Evolutionary conservation across 768 basidiomycete genomes (phyloP).

Genomic region (Nidularia sp.): DNA sequence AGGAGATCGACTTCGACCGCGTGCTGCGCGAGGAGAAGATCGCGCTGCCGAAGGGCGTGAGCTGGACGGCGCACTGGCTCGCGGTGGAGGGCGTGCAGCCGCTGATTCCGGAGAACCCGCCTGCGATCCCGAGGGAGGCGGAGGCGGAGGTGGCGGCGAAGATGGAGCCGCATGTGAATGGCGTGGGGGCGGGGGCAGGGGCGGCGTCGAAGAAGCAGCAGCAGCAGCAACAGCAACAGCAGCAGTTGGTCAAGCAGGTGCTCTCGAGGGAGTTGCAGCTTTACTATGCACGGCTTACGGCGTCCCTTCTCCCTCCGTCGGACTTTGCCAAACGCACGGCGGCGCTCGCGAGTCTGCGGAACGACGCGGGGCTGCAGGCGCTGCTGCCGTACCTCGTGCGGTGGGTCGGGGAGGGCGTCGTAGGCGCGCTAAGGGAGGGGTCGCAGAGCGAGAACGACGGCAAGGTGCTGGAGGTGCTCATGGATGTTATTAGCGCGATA

Average conservation of each 20-base stretch:
- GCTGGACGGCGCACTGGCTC: slow-evolving; percentile 95
- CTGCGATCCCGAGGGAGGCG: slow-evolving; percentile 63
- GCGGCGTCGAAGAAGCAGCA: slow-evolving; percentile 20
- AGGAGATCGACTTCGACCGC: slow-evolving; percentile 95
- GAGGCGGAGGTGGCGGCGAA: slow-evolving; percentile 5
- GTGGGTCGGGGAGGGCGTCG: slow-evolving; percentile 91
- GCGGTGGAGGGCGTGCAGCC: slow-evolving; percentile 98
- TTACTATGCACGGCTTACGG: slow-evolving; percentile 89
- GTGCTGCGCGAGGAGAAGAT: slow-evolving; percentile 86
- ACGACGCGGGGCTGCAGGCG: slow-evolving; percentile 88
- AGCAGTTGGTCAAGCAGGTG: slow-evolving; percentile 85
- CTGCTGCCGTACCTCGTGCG: slow-evolving; percentile 90
- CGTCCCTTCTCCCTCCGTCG: slow-evolving; percentile 71
- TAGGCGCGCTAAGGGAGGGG: slow-evolving; percentile 54
- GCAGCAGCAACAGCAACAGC: slow-evolving; percentile 53
- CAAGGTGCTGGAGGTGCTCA: slow-evolving; percentile 68
- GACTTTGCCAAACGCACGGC: slow-evolving; percentile 79
- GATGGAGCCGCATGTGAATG: slow-evolving; percentile 20
- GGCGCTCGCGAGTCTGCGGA: slow-evolving; percentile 83
- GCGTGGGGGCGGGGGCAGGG: slow-evolving; percentile 8
- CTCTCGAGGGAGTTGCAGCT: slow-evolving; percentile 92
- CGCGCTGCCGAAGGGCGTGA: slow-evolving; percentile 71
- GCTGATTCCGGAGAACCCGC: slow-evolving; percentile 92
- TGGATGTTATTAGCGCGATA: slow-evolving; percentile 83
- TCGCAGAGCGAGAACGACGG: slow-evolving; percentile 63